These are phyloP conservation scores for Plasmodium adleri DNA, from an alignment of 169 alveolate genomes.

Conservation along the genomic window DNA sequence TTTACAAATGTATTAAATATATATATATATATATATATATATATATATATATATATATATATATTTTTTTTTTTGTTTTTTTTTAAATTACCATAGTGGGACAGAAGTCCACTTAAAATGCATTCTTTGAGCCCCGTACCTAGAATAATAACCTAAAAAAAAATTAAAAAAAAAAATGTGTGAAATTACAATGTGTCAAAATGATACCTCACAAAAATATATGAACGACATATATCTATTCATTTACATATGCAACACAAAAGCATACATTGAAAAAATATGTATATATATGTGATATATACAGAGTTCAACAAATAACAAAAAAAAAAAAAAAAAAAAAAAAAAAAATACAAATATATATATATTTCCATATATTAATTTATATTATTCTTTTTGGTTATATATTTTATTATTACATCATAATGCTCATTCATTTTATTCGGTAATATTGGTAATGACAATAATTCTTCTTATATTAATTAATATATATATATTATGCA, in stretches of 20 bases:
- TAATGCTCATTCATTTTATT: conserved; percentile 74
- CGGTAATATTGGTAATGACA: no score
- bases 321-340: background rate
- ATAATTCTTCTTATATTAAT: no score
- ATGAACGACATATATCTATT: no score
- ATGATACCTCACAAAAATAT: background rate
- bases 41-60: background rate
- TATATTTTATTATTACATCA: conserved; percentile 43
- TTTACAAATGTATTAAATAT: background rate
- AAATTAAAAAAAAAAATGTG: background rate
- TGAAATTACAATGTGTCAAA: background rate
- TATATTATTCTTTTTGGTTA: conserved; percentile 5
- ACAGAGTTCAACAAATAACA: background rate
- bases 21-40: background rate
- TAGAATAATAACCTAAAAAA: conserved; percentile 91
- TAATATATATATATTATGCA: no score
- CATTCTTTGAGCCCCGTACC: conserved; percentile 99
- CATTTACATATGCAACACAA: no score
- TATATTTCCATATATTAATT: conserved; percentile 6
- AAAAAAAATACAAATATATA: background rate
- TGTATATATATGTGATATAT: conserved; percentile 14
- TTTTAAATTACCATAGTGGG: conserved; percentile 83
- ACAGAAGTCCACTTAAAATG: conserved; percentile 96
- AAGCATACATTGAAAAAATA: background rate
- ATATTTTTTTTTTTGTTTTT: no score